Evolutionary conservation across 768 basidiomycete species (phyloP), one percentile per base, ranked within the genome.

Genomic region (Phaffia australis): DNA sequence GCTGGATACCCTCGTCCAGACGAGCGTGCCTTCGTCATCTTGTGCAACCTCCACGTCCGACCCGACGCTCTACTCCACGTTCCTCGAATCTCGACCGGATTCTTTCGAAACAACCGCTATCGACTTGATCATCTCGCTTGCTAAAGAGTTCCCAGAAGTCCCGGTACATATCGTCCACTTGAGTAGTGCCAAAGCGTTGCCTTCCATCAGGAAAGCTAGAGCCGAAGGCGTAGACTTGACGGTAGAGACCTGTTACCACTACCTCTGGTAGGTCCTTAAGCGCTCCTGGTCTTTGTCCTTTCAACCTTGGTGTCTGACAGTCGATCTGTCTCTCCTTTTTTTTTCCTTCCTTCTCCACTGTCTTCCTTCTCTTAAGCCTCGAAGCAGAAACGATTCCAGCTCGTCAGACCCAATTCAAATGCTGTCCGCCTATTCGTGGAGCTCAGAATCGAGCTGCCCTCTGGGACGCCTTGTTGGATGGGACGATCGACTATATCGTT

Each of bases 221-320:
- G 74, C 78, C 1, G 78, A 82, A 1, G 84, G 86, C 0, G 69
- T 76, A 4, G 84, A 85, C 11, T 78, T 99, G 60, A 90, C 91
- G 0, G 89, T 91, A 59, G 94, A 99, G 80, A 99, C 94, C 0
- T 97, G 93, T 76, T 97, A 94, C 78, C 94, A 99, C 76, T 99
- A 99, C 78, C 83, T 97, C 25, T 84, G 84, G 66, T 68, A 25
- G 47, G 66, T 29, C 8, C 8, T 32, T 32, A 58, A 32, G 6
- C 8, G 3, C 11, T 8, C 52, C 29, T n/a, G n/a, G n/a, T 15
- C 52, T 5, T 5, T 5, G 52, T 15, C 35, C 11, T 42, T 42
- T 42, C 35, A 42, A 5, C 35, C 52, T 15, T 15, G 52, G 29
- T 54, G n/a, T 42, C 11, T 42, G 35, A 42, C 11, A 42, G 35